phyloP scores from a whole-genome alignment of 2,329 filamentous ascomycete species.

The Phaeoacremonium minimum region DNA sequence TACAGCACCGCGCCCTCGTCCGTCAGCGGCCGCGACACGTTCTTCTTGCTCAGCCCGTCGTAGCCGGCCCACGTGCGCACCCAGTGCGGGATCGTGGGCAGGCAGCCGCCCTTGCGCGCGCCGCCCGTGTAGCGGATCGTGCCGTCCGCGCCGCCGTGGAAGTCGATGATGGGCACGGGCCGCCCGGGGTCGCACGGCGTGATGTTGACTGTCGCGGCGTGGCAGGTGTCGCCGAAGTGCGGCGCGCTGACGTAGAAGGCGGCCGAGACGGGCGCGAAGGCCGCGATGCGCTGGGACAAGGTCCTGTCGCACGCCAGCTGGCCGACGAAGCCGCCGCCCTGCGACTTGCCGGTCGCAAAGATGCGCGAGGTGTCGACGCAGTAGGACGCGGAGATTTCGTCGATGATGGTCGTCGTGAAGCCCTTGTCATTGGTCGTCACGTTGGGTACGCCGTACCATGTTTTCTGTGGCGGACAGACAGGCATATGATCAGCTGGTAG shows the following conservation, averaged over 20 bases:
- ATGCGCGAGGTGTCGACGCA: constrained; percentile 35
- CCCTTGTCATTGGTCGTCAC: constrained; percentile 34
- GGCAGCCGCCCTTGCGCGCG: constrained; percentile 29
- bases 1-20: constrained; percentile 19
- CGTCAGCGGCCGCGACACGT: constrained; percentile 5
- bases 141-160: constrained; percentile 43
- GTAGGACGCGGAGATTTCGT: constrained; percentile 27
- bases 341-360: constrained; percentile 38
- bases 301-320: constrained; percentile 33
- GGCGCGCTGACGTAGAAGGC: constrained; percentile 31
- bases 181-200: constrained; percentile 28
- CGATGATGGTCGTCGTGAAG: constrained; percentile 38
- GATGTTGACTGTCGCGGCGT: constrained; percentile 16
- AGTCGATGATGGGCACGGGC: constrained; percentile 38
- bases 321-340: constrained; percentile 38
- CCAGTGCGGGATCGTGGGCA: constrained; percentile 38
- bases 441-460: constrained; percentile 34
- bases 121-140: constrained; percentile 40
- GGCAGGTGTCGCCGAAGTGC: constrained; percentile 9
- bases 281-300: constrained; percentile 31
- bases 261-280: constrained; percentile 34
- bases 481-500: too few species aligned
- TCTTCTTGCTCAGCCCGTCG: constrained; percentile 15
- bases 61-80: constrained; percentile 29
- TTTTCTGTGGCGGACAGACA: constrained; percentile 21